phyloP scores from a whole-genome alignment of 1,284 basidiomycete genomes.

The Inonotus hispidus region DNA sequence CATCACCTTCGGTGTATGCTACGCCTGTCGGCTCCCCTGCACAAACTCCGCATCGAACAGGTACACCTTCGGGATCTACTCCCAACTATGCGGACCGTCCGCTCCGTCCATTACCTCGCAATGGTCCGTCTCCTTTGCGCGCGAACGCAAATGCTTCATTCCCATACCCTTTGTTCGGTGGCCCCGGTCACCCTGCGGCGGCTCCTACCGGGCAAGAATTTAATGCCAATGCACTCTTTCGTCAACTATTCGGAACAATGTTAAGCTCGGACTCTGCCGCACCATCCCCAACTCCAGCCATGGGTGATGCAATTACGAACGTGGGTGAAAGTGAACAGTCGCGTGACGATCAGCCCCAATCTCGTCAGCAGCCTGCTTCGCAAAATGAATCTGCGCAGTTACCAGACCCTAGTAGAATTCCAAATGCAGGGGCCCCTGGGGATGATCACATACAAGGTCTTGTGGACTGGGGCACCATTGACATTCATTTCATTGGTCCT shows the following conservation, averaged over 20 bases:
- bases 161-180: background rate
- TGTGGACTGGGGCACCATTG: background rate
- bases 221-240: slow-evolving; percentile 3
- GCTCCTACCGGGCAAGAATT: background rate
- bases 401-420: background rate
- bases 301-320: background rate
- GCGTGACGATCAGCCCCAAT: background rate
- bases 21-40: slow-evolving; percentile 3
- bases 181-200: background rate
- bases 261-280: background rate
- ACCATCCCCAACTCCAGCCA: background rate
- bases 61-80: background rate
- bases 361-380: background rate
- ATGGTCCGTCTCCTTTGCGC: slow-evolving; percentile 11
- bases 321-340: background rate
- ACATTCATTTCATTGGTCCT: background rate
- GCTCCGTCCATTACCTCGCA: slow-evolving; percentile 15
- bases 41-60: slow-evolving; percentile 1
- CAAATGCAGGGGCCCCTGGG: background rate
- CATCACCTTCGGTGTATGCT: background rate
- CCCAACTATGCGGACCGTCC: slow-evolving; percentile 8
- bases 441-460: background rate
- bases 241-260: slow-evolving; percentile 1
- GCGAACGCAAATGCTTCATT: background rate
- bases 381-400: background rate